Evolutionary conservation across 768 basidiomycete species (phyloP), one percentile per base, ranked within the genome.

Genomic region (Leucosporidium creatinivorum): DNA sequence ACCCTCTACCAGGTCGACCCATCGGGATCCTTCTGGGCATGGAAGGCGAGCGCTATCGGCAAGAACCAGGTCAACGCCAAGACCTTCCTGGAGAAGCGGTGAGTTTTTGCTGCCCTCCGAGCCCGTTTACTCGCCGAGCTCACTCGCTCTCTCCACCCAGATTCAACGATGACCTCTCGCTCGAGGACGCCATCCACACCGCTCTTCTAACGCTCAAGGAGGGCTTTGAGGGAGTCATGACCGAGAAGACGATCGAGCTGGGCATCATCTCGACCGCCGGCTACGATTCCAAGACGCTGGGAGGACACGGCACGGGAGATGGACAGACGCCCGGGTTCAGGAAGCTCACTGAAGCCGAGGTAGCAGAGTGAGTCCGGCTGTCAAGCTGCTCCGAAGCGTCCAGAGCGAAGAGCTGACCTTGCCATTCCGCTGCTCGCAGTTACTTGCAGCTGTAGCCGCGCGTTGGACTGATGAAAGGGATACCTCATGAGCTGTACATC

Each of bases 21-120:
- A 50, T 96, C 93, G 48, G 96, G 96, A 63, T 92, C 91, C 39
- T 99, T 91, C 81, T 99, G 96, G 96, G 94, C 96, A 36, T 99
- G 96, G 96, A 99, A 99, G 78, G 96, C 96, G 12, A 94, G 92
- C 77, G 96, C 96, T 17, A 99, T 98, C 74, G 96, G 96, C 50
- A 99, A 99, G 82, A 98, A 98, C 80, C 97, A 98, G 92, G 86
- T 93, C 56, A 99, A 99, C 75, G 96, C 93, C 47, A 99, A 99
- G 81, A 99, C 96, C 12, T 99, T 99, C 80, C 80, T 99, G 73
- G 96, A 99, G 80, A 99, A 99, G 80, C 86, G 96, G 91, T 93
- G 73, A 75, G 86, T 80, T 61, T 69, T 70, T 74, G 62, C 58
- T 66, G 66, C 63, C 70, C 73, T 65, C 64, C 54, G 56, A 64